Evolutionary conservation across 768 basidiomycete species (phyloP), one percentile per base, ranked within the genome.

Genomic region (Auriculariales sp.): DNA sequence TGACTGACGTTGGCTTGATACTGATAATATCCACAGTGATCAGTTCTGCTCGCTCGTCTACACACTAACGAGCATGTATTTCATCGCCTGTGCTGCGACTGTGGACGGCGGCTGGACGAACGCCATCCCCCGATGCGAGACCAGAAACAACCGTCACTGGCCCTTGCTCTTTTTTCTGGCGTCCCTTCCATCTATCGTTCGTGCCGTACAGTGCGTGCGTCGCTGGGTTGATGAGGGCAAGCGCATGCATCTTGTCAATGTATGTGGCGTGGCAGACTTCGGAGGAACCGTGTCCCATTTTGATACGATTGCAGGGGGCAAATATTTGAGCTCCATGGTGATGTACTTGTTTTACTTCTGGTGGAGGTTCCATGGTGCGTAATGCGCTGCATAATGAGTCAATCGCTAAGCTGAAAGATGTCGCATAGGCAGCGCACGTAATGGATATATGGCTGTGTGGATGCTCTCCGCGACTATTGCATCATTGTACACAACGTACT

Each of bases 161-260:
- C 74, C 71, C 1, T 59, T 73, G 14, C 71, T 78, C 2, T 81
- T 79, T 53, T 52, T 76, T 3, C 66, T 89, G 5, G 73, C 75
- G 4, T 57, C 71, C 7, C 54, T 93, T 1, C 93, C 95, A 0
- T 73, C 87, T 17, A 48, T 84, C 2, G 70, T 78, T 29, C 93
- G 95, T 65, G 60, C 90, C 34, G 69, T 86, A 10, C 95, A 99
- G 64, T 88, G 85, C 60, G 55, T 95, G 47, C 82, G 82, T 54
- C 91, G 94, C 67, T 98, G 83, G 60, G 66, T 64, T 42, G 95
- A 97, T 59, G 88, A 90, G 2, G 68, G 69, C 31, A 62, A 82
- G 32, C 54, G 66, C 15, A 83, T 83, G 0, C 94, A 98, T 70
- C 62, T 97, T 35, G 75, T 97, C 59, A 99, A 99, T 60, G 93